Conservation (phyloP, 257 asterid genomes). For the Rubia yunnanensis region DNA sequence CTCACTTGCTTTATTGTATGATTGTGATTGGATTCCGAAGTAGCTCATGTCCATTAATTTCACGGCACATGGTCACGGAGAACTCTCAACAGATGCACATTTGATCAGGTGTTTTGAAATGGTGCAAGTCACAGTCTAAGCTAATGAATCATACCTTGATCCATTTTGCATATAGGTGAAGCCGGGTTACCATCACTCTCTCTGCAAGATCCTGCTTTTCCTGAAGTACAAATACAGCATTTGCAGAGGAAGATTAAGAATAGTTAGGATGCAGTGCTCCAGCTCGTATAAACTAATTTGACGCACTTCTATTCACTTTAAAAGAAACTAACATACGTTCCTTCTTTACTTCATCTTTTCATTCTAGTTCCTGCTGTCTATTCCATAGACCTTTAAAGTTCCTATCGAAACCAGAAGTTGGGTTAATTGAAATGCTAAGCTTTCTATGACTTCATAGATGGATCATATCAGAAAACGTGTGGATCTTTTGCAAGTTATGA, state of each 20-base stretch:
- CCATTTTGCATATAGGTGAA: slow-evolving; percentile 55
- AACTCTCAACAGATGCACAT: neutral
- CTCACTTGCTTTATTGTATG: no score
- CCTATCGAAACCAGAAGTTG: neutral
- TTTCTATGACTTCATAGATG: neutral
- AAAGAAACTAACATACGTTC: neutral
- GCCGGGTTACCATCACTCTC: slow-evolving; percentile 73
- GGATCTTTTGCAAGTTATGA: no score
- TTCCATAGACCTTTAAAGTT: no score
- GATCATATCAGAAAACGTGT: neutral
- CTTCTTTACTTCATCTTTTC: neutral
- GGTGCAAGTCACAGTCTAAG: neutral
- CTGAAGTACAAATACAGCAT: slow-evolving; percentile 20
- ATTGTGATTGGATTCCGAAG: neutral
- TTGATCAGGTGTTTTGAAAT: neutral
- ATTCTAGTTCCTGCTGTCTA: no score
- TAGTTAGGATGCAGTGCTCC: neutral
- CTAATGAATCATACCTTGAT: slow-evolving; percentile 37
- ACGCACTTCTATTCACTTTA: neutral
- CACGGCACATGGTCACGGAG: neutral
- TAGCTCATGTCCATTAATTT: neutral
- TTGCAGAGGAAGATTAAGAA: neutral
- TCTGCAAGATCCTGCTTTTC: slow-evolving; percentile 68
- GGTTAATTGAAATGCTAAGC: neutral
- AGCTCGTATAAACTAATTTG: neutral